Evolutionary conservation across 1,284 basidiomycete genomes (phyloP), one percentile per base, ranked within the genome.

Genomic region (Xerocomus amazonicus): DNA sequence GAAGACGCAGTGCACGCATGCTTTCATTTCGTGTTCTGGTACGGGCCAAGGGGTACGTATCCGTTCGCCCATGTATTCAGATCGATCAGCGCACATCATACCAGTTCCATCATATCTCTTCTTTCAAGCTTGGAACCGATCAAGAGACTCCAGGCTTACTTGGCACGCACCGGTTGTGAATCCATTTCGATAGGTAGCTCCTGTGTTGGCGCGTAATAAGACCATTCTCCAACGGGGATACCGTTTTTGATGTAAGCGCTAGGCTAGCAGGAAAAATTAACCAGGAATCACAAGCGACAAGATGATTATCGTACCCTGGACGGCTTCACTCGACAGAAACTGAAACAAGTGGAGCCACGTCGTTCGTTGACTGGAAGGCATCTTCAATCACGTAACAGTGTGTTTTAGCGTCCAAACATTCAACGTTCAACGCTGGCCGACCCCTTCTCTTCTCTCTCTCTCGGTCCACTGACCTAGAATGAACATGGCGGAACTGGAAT

Each of bases 61-160:
- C 35, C 26, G 27, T 40, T 23, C 40, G 28, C 12, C 12, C 29
- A 39, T 27, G 37, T 43, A 23, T 42, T 33, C 45, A 42, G 55
- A 43, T 55, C 36, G 45, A 62, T 58, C 61, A 52, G 32, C 43
- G 42, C 57, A 45, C 41, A 29, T 31, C 16, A 10, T 23, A 23
- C 19, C 19, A 23, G 12, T 16, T 19, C 9, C 26, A 29, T 38
- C 32, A 37, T 53, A 40, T 32, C 8, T 37, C 28, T 35, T 29
- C 31, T 29, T 47, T 41, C 29, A 28, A 42, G 29, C 45, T 58
- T 50, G 59, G 52, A 37, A 44, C 56, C 60, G 58, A 46, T 50
- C 43, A 44, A 28, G 37, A 50, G 49, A 35, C 36, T 2, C 27
- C 13, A 23, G 36, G 42, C 17, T 43, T 26, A 14, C 13, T 31